phyloP scores from a whole-genome alignment of 2,329 filamentous ascomycete genomes.

The Dichotomopilus funicola region DNA sequence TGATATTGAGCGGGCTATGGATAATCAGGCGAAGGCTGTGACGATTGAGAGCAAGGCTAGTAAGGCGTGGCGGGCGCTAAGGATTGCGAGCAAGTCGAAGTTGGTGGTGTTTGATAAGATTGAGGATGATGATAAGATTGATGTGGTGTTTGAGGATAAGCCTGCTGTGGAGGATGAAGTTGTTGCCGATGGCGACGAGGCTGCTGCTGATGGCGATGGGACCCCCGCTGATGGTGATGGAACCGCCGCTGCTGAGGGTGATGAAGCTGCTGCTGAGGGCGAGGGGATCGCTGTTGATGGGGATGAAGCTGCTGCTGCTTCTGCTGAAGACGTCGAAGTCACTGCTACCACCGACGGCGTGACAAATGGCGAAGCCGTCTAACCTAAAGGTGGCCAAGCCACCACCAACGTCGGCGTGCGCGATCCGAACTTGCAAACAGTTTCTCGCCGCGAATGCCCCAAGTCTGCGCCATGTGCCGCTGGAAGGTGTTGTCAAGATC shows the following conservation, averaged over 20 bases:
- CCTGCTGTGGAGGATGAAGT: constrained; percentile 31
- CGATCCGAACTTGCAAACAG: constrained; percentile 58
- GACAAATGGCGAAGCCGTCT: constrained; percentile 19
- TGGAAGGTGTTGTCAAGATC: no score
- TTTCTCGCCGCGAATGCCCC: constrained; percentile 58
- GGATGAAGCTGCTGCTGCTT: constrained; percentile 10
- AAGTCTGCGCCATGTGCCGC: constrained; percentile 48
- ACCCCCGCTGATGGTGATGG: constrained; percentile 42
- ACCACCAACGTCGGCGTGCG: constrained; percentile 58
- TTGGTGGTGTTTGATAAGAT: constrained; percentile 80
- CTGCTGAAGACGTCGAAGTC: constrained; percentile 32
- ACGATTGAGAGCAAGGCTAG: constrained; percentile 70
- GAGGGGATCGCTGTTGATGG: constrained; percentile 23
- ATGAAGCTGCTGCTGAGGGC: constrained; percentile 26
- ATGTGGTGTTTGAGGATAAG: constrained; percentile 45
- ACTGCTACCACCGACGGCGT: constrained; percentile 5
- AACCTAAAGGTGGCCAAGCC: constrained; percentile 44
- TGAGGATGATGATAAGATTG: constrained; percentile 70
- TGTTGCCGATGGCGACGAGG: constrained; percentile 8
- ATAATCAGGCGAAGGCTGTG: constrained; percentile 48
- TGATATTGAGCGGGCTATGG: constrained; percentile 75
- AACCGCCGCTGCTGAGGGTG: constrained; percentile 60
- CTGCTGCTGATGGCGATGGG: constrained; percentile 16
- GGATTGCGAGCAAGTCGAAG: constrained; percentile 68
- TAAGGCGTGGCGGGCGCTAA: constrained; percentile 83